Evolutionary conservation across 1,284 basidiomycete genomes (phyloP), one percentile per base, ranked within the genome.

Genomic region (Laetiporus sulphureus): DNA sequence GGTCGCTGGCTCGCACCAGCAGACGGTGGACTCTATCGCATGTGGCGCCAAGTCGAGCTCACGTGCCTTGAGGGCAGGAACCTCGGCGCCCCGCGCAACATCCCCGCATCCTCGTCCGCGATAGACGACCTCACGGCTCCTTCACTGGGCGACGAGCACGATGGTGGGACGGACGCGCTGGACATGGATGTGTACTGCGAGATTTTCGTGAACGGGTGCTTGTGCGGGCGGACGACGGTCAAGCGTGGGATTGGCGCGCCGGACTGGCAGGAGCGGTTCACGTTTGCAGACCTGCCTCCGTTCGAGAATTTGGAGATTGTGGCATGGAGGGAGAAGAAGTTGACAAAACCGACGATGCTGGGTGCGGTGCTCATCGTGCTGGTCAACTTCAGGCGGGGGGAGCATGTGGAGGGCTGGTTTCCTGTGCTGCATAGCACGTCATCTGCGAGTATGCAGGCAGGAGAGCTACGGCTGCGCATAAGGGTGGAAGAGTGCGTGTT

Each of bases 11-110:
- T 71, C 45, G 69, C 69, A 35, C 67, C 73, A n/a, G 52, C 63
- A 32, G 81, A 83, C 48, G 83, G 82, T 31, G 85, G 85, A 4
- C 73, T 82, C 15, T 90, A 88, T 58, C 78, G 86, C 40, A 84
- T 90, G 75, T 90, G 86, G 85, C 72, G 87, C 40, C 83, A 87
- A 57, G 73, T 89, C 24, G 78, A 86, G 48, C 65, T 89, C 12
- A 72, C 71, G 20, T 68, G 87, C 38, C 67, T 80, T 25, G 79
- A 84, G 62, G 85, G 75, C 20, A 78, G 84, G 36, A 79, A 79
- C 54, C 65, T 89, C 31, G 83, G 79, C 33, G 68, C 51, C 10
- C 38, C 56, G 22, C 54, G 58, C 12, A 40, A 50, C 21, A 15
- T 39, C 6, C 32, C 41, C 12, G 11, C 36, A 29, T 30, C 27